Conservation (phyloP, 768 basidiomycete genomes). For the Hygrophorus russula region DNA sequence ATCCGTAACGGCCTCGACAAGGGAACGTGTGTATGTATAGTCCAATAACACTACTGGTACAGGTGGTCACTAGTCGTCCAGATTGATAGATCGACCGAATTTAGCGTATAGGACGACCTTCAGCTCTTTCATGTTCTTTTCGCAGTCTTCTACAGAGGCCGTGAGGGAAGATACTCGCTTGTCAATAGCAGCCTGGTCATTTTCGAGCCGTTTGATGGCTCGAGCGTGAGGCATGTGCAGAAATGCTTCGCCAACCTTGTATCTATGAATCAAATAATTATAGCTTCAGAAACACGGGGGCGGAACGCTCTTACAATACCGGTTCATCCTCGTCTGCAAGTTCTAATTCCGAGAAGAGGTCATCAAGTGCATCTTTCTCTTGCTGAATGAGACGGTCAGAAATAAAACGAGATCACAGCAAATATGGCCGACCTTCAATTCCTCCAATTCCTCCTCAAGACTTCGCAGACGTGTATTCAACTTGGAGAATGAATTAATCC, state of each 20-base stretch:
- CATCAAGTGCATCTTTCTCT: conserved; percentile 92
- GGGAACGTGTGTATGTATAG: background rate
- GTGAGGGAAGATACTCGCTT: conserved; percentile 40
- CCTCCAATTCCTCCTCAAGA: conserved; percentile 61
- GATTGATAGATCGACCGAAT: conserved; percentile 88
- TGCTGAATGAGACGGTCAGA: conserved; percentile 39
- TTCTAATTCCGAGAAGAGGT: conserved; percentile 79
- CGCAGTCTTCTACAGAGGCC: conserved; percentile 48
- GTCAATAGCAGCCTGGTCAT: conserved; percentile 52
- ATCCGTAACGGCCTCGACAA: background rate
- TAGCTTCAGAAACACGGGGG: conserved; percentile 1
- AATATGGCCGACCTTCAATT: conserved; percentile 47
- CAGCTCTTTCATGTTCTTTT: conserved; percentile 67
- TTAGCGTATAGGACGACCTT: conserved; percentile 79
- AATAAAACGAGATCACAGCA: conserved; percentile 5
- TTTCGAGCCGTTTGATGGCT: conserved; percentile 63
- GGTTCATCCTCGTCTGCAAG: conserved; percentile 77
- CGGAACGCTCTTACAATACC: conserved; percentile 46
- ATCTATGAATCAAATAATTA: conserved; percentile 32
- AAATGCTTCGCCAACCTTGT: conserved; percentile 86
- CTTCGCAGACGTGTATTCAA: conserved; percentile 68
- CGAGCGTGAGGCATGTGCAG: conserved; percentile 61
- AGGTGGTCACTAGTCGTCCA: conserved; percentile 57
- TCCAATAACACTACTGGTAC: background rate
- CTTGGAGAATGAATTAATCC: conserved; percentile 88